Evolutionary conservation across 2,329 filamentous ascomycete species (phyloP).

Genomic region (Clonostachys byssicola): DNA sequence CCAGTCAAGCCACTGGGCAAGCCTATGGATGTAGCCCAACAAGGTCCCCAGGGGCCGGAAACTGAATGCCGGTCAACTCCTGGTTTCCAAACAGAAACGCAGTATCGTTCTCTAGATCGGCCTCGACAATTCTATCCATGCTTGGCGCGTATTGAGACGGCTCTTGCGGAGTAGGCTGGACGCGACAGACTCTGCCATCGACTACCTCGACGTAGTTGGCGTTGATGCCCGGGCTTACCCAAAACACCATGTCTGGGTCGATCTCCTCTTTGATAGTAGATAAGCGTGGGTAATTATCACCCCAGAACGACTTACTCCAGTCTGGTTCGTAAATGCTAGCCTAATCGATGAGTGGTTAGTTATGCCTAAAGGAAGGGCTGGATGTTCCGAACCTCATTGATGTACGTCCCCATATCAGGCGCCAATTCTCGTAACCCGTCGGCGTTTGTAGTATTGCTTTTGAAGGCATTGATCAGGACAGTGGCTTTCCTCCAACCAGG

Average conservation of each 20-base stretch:
- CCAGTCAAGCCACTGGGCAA: too few species aligned
- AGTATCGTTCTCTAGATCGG: too few species aligned
- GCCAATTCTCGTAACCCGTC: constrained; percentile 6
- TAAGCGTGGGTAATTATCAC: constrained; percentile 15
- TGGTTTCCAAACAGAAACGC: too few species aligned
- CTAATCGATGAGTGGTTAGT: constrained; percentile 18
- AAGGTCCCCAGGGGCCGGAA: too few species aligned
- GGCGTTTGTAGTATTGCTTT: constrained; percentile 9
- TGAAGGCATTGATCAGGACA: constrained; percentile 26
- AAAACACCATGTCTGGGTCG: constrained; percentile 21
- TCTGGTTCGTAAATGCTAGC: constrained; percentile 21
- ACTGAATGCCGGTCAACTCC: too few species aligned
- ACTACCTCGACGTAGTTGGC: too few species aligned
- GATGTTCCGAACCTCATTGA: constrained; percentile 18
- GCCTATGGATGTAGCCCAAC: too few species aligned
- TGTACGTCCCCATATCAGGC: constrained; percentile 2
- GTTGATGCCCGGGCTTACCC: constrained; percentile 3
- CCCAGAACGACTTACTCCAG: constrained; percentile 20
- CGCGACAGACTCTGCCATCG: too few species aligned
- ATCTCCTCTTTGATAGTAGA: constrained; percentile 19
- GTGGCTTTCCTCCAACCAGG: constrained; percentile 36
- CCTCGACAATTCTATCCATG: too few species aligned
- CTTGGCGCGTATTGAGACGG: too few species aligned
- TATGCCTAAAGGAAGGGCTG: constrained; percentile 16
- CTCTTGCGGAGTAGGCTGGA: too few species aligned